A percentile compares a stretch with the other conserved stretches of the same genome.
These are phyloP conservation scores for Phytophthora syringae DNA, from an alignment of 352 stramenopile genomes.

Conservation along the genomic window DNA sequence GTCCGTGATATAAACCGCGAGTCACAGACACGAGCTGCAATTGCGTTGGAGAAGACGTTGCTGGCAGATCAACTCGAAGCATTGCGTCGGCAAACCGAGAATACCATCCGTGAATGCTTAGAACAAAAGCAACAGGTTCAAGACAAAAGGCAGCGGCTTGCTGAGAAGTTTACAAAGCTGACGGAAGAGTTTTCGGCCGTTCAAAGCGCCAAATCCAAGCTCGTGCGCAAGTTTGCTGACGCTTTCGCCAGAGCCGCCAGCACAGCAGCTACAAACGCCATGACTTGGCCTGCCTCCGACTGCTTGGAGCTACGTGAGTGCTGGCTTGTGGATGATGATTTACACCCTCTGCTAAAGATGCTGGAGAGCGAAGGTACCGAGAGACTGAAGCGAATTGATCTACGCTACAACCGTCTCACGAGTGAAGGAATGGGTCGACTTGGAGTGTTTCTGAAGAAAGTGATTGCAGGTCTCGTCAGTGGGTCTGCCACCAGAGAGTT, in stretches of 20 bases:
- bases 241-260: constrained; percentile 24
- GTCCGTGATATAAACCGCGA: constrained; percentile 61
- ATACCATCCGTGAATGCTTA: constrained; percentile 40
- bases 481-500: constrained; percentile 39
- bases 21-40: constrained; percentile 49
- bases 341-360: constrained; percentile 47
- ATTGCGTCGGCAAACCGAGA: constrained; percentile 46
- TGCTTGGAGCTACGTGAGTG: constrained; percentile 58
- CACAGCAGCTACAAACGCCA: not conserved
- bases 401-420: constrained; percentile 68
- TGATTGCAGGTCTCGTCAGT: constrained; percentile 1
- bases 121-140: constrained; percentile 45
- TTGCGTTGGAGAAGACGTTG: constrained; percentile 56
- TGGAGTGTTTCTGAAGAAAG: constrained; percentile 37
- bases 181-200: constrained; percentile 48
- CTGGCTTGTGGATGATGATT: constrained; percentile 59
- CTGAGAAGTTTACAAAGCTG: constrained; percentile 41
- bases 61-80: constrained; percentile 52
- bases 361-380: constrained; percentile 31
- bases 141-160: constrained; percentile 38
- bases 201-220: constrained; percentile 53
- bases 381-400: constrained; percentile 47
- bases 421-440: constrained; percentile 50
- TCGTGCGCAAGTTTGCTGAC: constrained; percentile 47
- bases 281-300: constrained; percentile 13